phyloP scores from a whole-genome alignment of 306 rosid genomes.

The Castanea crenata region DNA sequence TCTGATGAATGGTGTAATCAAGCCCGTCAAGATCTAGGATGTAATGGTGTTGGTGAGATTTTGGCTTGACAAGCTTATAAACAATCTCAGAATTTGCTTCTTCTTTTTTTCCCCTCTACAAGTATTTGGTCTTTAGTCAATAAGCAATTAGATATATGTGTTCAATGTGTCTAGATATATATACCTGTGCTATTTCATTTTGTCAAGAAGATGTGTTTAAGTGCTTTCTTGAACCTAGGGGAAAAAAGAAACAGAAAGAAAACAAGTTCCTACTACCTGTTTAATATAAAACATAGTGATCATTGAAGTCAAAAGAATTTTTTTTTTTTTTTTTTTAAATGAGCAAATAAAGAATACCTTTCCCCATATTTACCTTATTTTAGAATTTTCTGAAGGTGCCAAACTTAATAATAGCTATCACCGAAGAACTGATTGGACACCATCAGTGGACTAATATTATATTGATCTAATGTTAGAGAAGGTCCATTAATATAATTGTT shows the following conservation, averaged over 20 bases:
- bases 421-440: conserved; percentile 47
- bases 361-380: not conserved
- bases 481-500: no score
- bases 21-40: conserved; percentile 21
- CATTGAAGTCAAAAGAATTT: conserved; percentile 16
- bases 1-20: conserved; percentile 18
- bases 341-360: not conserved
- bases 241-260: not conserved
- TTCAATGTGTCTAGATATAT: not conserved
- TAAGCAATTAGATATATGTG: not conserved
- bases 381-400: conserved; percentile 30
- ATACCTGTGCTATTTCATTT: not conserved
- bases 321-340: not conserved
- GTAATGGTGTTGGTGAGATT: conserved; percentile 31
- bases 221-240: not conserved
- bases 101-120: not conserved
- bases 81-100: not conserved
- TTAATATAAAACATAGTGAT: not conserved
- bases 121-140: not conserved
- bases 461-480: no score
- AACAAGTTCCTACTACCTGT: not conserved
- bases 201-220: not conserved
- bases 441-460: conserved; percentile 38
- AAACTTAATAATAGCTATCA: conserved; percentile 24
- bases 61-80: not conserved